Evolutionary conservation across 2,329 filamentous ascomycete species (phyloP).

Genomic region (Fusarium sp.): DNA sequence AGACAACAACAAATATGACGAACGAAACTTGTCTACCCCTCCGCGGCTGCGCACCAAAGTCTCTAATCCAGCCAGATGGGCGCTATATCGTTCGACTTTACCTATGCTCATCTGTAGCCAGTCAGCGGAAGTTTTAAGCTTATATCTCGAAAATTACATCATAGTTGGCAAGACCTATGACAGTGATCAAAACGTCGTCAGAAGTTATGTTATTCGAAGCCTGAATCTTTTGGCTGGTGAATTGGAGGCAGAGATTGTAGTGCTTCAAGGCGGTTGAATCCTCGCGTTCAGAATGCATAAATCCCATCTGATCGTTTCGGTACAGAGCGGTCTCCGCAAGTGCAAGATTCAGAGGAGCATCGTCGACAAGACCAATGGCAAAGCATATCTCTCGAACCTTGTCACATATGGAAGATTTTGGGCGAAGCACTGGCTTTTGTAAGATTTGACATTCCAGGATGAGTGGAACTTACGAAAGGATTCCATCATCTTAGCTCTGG

Average conservation of each 20-base stretch:
- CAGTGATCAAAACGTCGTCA: not conserved
- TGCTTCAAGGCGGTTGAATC: conserved; percentile 1
- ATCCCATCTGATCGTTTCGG: not conserved
- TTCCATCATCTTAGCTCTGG: conserved; percentile 2
- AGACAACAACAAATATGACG: not conserved
- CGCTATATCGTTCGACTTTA: conserved; percentile 3
- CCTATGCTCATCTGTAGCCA: conserved; percentile 3
- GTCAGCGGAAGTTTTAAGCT: not conserved
- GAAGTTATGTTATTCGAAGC: not conserved
- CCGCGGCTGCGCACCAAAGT: conserved; percentile 1
- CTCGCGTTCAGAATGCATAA: conserved; percentile 4
- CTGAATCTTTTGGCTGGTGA: conserved; percentile 4
- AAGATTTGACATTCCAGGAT: not conserved
- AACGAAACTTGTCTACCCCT: not conserved
- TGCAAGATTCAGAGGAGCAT: conserved; percentile 2
- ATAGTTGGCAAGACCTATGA: conserved; percentile 8
- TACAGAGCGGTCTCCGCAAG: conserved; percentile 6
- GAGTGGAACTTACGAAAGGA: not conserved
- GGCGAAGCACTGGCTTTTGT: not conserved
- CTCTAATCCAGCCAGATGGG: conserved; percentile 4
- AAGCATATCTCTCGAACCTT: conserved; percentile 10
- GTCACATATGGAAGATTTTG: conserved; percentile 11
- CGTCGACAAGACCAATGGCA: conserved; percentile 3
- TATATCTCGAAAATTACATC: not conserved
- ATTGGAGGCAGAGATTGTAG: not conserved